Evolutionary conservation across 225 moss, liverwort and hornwort species (phyloP), one percentile per base, ranked within the genome.

Genomic region (Neckera pumila): DNA sequence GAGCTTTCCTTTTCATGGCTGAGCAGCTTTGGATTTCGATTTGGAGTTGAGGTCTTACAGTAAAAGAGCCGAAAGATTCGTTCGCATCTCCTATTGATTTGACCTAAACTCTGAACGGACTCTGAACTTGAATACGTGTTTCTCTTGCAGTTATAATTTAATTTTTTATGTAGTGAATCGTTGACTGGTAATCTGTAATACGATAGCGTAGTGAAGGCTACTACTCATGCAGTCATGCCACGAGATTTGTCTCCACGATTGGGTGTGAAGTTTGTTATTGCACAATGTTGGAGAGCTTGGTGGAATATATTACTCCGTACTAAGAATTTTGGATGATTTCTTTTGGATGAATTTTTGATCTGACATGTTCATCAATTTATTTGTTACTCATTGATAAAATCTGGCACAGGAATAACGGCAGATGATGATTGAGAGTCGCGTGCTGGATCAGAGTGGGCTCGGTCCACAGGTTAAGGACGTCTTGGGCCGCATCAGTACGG

Each of bases 371-470:
- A 65, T 65, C n/a, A 31, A 33, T 49, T 43, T 66, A 53, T 64
- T 17, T 82, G 79, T 47, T 81, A 63, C 64, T 65, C 60, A 66
- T 84, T 57, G 78, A 20, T 87, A 60, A 59, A 64, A 43, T 83
- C 82, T 86, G 90, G 66, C 60, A 54, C 77, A 88, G 87, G 88
- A 69, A 63, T 84, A 82, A 82, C 86, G 91, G 88, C 88, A 88
- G 86, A 92, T 89, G 88, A 89, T 91, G 89, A 84, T 83, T 76
- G 89, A 89, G 84, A 89, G 69, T 75, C 57, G 67, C 88, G 86
- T 71, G 81, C 81, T 60, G 88, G 83, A 87, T 89, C 80, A 86
- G 80, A 78, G 88, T 88, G 89, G 89, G 87, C 87, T 88, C 62
- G 65, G 73, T 86, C 89, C 83, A 80, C 89, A 76, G 73, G 71